A percentile compares a stretch with the other conserved stretches of the same genome.
Evolutionary conservation across 2,329 filamentous ascomycete genomes (phyloP).

Genomic region (Hypocrella siamensis): DNA sequence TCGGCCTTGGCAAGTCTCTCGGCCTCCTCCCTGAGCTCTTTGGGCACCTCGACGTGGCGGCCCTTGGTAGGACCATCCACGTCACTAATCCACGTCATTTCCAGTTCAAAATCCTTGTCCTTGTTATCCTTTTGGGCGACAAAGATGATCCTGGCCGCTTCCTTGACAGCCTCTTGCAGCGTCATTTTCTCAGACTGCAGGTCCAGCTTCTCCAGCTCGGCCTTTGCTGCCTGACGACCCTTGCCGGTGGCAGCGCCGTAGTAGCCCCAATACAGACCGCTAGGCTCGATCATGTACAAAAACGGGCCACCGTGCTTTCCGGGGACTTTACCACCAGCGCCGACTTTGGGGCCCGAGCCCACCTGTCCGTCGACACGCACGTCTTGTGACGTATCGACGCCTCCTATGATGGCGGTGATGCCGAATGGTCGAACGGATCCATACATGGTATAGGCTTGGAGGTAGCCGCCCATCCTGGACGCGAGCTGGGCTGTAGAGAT

Average conservation of each 20-base stretch:
- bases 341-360: slow-evolving; percentile 60
- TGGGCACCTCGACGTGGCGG: slow-evolving; percentile 83
- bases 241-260: slow-evolving; percentile 96
- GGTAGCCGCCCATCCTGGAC: slow-evolving; percentile 85
- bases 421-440: slow-evolving; percentile 93
- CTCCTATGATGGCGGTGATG: slow-evolving; percentile 84
- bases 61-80: slow-evolving; percentile 80
- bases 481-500: slow-evolving; percentile 82
- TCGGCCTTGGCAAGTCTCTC: slow-evolving; percentile 85
- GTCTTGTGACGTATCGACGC: slow-evolving; percentile 83
- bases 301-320: slow-evolving; percentile 75
- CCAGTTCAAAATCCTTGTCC: slow-evolving; percentile 98
- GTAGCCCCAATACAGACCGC: slow-evolving; percentile 96
- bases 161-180: slow-evolving; percentile 79
- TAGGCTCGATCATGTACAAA: slow-evolving; percentile 98
- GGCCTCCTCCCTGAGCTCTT: slow-evolving; percentile 78
- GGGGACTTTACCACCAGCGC: slow-evolving; percentile 67
- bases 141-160: slow-evolving; percentile 94
- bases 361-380: slow-evolving; percentile 81
- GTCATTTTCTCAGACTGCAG: slow-evolving; percentile 62
- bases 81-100: slow-evolving; percentile 96
- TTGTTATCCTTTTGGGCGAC: slow-evolving; percentile 97
- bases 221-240: slow-evolving; percentile 90
- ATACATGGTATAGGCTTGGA: slow-evolving; percentile 95
- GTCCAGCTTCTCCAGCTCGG: slow-evolving; percentile 95